phyloP scores from a whole-genome alignment of 176 grass and related monocot species.

The Dendrocalamus sinicus region DNA sequence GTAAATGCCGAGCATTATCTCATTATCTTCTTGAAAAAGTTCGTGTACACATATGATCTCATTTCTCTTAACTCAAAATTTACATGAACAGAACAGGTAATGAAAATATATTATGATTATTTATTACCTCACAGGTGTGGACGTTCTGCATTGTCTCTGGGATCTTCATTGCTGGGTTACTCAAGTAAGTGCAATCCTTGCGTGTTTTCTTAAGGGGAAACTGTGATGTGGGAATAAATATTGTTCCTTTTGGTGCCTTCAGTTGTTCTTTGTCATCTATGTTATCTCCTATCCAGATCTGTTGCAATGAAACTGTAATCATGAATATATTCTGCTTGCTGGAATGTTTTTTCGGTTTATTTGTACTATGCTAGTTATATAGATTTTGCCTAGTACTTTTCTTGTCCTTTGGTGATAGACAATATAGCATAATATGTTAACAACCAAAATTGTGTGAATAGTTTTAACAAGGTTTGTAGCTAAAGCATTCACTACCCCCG shows the following conservation, averaged over 20 bases:
- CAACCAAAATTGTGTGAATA: constrained; percentile 2
- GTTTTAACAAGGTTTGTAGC: constrained; percentile 2
- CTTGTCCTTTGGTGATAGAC: background rate
- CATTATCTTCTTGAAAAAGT: background rate
- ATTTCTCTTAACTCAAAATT: constrained; percentile 19
- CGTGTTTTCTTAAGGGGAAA: constrained; percentile 73
- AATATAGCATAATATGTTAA: background rate
- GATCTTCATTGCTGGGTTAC: constrained; percentile 80
- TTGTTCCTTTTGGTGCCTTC: constrained; percentile 59
- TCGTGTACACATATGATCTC: background rate
- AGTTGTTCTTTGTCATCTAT: constrained; percentile 65
- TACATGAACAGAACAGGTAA: background rate
- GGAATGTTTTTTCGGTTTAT: constrained; percentile 29
- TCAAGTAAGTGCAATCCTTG: constrained; percentile 75
- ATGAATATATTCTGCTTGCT: constrained; percentile 16
- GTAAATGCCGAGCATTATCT: background rate
- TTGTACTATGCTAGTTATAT: constrained; percentile 2
- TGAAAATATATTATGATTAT: background rate
- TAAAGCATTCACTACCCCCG: background rate
- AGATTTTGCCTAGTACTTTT: background rate
- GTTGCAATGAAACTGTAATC: constrained; percentile 31
- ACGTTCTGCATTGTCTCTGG: constrained; percentile 72
- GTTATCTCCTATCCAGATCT: constrained; percentile 86
- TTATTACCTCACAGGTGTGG: constrained; percentile 76
- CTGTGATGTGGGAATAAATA: constrained; percentile 70